Evolutionary conservation across 257 asterid species (phyloP).

Genomic region (Ehretia macrophylla): DNA sequence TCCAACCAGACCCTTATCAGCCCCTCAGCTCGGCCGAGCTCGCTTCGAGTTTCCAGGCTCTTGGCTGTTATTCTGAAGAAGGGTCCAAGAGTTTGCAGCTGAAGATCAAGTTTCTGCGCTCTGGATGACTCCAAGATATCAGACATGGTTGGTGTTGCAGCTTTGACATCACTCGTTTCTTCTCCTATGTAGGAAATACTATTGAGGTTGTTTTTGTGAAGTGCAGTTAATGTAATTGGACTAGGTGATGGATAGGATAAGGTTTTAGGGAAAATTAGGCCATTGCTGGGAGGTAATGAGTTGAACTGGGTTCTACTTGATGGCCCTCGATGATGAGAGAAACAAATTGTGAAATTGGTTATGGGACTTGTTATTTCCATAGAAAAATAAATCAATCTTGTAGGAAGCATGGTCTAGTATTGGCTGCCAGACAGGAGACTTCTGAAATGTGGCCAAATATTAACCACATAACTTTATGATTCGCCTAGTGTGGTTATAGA

Average conservation of each 20-base stretch:
- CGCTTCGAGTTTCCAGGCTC: conserved; percentile 36
- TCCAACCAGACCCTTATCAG: conserved; percentile 67
- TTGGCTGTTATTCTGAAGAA: conserved; percentile 73
- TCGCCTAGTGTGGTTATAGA: background rate
- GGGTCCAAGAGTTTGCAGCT: conserved; percentile 66
- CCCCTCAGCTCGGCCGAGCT: conserved; percentile 82
- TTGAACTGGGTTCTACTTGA: conserved; percentile 8
- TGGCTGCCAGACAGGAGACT: background rate
- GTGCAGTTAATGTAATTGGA: background rate
- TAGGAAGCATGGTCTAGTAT: background rate
- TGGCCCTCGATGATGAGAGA: conserved; percentile 10
- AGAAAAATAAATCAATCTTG: background rate
- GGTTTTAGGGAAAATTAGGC: conserved; percentile 3
- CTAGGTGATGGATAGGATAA: background rate
- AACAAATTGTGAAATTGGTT: conserved; percentile 8
- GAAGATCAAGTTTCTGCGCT: conserved; percentile 63
- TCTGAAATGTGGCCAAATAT: background rate
- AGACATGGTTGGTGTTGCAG: conserved; percentile 55
- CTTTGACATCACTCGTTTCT: conserved; percentile 5
- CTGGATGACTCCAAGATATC: conserved; percentile 68
- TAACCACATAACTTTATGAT: background rate
- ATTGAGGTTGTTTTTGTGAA: background rate
- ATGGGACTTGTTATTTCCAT: conserved; percentile 26
- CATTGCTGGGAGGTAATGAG: background rate
- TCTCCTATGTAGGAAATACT: background rate